Evolutionary conservation across 805 yeast genomes (phyloP).

Genomic region (Sugiyamaella lignohabitans): DNA sequence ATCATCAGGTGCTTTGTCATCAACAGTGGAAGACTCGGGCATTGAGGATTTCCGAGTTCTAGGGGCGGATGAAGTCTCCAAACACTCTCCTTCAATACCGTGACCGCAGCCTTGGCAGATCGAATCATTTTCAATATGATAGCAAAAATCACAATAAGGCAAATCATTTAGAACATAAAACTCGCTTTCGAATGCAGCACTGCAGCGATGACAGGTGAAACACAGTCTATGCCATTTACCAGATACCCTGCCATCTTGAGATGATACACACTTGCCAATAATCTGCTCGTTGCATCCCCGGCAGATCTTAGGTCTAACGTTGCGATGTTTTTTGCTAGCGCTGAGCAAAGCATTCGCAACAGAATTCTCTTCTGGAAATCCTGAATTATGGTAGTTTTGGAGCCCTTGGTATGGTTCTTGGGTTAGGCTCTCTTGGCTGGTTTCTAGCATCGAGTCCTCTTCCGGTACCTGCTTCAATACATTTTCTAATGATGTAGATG

Average conservation of each 20-base stretch:
- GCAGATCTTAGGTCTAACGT: slow-evolving; percentile 42
- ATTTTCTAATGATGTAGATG: slow-evolving; percentile 1
- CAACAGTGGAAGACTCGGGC: background rate
- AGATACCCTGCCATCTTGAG: slow-evolving; percentile 54
- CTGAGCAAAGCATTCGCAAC: background rate
- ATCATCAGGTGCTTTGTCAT: background rate
- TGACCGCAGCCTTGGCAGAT: slow-evolving; percentile 60
- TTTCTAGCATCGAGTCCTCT: background rate
- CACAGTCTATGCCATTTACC: slow-evolving; percentile 95
- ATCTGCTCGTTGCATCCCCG: slow-evolving; percentile 61
- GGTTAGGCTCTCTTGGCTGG: background rate
- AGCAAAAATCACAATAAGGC: slow-evolving; percentile 78
- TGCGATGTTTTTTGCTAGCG: background rate
- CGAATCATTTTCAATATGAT: slow-evolving; percentile 68
- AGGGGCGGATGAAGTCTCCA: slow-evolving; percentile 43
- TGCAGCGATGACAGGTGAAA: slow-evolving; percentile 68
- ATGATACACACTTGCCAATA: slow-evolving; percentile 60
- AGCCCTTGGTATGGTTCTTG: background rate
- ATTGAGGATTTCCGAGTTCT: background rate
- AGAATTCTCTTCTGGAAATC: too few species aligned
- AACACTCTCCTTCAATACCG: slow-evolving; percentile 88
- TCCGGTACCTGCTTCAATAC: background rate
- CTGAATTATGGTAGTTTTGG: background rate
- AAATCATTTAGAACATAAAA: slow-evolving; percentile 66
- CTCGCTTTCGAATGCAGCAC: slow-evolving; percentile 36